These are phyloP conservation scores for Suillus subalutaceus DNA, from an alignment of 768 basidiomycete genomes.

Conservation along the genomic window DNA sequence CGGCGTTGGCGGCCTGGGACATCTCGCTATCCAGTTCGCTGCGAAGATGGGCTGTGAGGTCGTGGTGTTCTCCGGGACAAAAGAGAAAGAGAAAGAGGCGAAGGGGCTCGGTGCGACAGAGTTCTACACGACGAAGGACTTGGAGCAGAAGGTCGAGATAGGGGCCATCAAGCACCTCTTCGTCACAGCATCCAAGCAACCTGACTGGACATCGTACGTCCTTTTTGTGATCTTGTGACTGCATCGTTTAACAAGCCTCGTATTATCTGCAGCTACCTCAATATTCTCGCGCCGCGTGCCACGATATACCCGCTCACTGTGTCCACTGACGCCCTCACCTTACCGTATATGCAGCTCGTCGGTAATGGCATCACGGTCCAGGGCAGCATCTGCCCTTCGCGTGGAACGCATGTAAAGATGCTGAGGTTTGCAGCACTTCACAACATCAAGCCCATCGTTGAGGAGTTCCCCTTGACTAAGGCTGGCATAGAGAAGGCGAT, in stretches of 20 bases:
- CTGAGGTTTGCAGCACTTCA: slow-evolving; percentile 38
- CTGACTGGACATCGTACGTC: slow-evolving; percentile 33
- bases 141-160: slow-evolving; percentile 24
- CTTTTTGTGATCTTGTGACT: not conserved
- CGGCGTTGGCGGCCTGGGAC: slow-evolving; percentile 40
- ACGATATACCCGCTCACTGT: slow-evolving; percentile 30
- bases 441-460: slow-evolving; percentile 28
- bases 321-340: slow-evolving; percentile 20
- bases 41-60: slow-evolving; percentile 43
- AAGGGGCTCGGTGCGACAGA: slow-evolving; percentile 36
- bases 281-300: slow-evolving; percentile 26
- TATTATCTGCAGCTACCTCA: slow-evolving; percentile 22
- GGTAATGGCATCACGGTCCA: slow-evolving; percentile 26
- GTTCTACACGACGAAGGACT: slow-evolving; percentile 35
- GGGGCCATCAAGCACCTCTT: slow-evolving; percentile 33
- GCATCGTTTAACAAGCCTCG: not conserved
- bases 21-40: slow-evolving; percentile 42
- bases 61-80: slow-evolving; percentile 36
- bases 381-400: slow-evolving; percentile 25
- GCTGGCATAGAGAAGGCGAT: slow-evolving; percentile 33
- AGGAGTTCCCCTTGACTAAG: slow-evolving; percentile 35
- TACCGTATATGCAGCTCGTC: slow-evolving; percentile 28
- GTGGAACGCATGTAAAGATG: slow-evolving; percentile 34
- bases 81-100: slow-evolving; percentile 37
- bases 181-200: slow-evolving; percentile 31